These are phyloP conservation scores for Tetradesmus obliquus DNA, from an alignment of 139 green algal species.

Conservation along the genomic window DNA sequence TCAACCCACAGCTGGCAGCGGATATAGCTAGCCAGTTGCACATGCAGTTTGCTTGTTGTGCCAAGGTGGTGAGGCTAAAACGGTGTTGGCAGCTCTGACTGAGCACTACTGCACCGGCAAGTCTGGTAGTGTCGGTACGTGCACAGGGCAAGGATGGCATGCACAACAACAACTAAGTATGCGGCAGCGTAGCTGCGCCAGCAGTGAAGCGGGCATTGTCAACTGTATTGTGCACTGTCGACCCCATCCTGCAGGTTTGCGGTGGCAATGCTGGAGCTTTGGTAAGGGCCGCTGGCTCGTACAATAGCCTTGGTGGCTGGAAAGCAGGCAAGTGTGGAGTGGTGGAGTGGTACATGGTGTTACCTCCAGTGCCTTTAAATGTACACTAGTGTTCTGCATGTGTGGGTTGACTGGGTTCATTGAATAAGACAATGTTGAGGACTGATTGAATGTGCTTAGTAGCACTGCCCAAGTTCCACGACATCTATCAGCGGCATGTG, in stretches of 20 bases:
- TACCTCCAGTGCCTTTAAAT: too few relatives aligned
- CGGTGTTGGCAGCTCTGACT: conserved; percentile 1
- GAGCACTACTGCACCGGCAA: neutral
- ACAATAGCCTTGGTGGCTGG: neutral
- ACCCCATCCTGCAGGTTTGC: neutral
- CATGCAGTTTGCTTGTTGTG: neutral
- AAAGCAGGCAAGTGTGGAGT: conserved; percentile 7
- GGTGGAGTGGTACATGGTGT: neutral
- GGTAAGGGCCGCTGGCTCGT: neutral
- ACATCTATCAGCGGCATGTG: too few relatives aligned
- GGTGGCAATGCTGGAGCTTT: conserved; percentile 25
- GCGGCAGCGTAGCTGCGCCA: neutral
- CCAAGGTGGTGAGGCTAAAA: neutral
- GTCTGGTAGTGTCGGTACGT: neutral
- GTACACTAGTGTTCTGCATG: too few relatives aligned
- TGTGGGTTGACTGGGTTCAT: too few relatives aligned
- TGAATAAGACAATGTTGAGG: too few relatives aligned
- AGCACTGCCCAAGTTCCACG: too few relatives aligned
- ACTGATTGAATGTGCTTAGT: too few relatives aligned
- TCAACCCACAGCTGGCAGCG: neutral
- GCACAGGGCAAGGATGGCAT: conserved; percentile 13
- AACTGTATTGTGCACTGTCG: conserved; percentile 5
- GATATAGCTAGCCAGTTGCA: neutral
- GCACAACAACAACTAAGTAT: neutral
- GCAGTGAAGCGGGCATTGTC: conserved; percentile 2